Conservation (phyloP, 2,329 filamentous ascomycete species). For the Didymella arachidicola region DNA sequence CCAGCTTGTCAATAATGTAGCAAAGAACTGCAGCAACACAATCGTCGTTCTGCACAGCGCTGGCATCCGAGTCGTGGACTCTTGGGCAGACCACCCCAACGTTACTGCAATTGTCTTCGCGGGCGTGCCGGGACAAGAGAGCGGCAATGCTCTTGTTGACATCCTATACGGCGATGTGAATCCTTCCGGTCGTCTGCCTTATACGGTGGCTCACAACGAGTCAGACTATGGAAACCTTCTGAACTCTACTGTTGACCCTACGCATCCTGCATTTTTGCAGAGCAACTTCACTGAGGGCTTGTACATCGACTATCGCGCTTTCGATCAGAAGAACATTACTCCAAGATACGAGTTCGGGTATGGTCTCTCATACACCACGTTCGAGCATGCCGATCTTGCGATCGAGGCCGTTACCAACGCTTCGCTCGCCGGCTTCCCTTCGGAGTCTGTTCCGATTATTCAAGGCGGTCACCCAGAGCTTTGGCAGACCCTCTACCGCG, state of each 20-base stretch:
- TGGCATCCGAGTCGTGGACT: constrained; percentile 68
- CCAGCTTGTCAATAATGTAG: constrained; percentile 54
- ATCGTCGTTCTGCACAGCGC: constrained; percentile 56
- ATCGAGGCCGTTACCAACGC: constrained; percentile 61
- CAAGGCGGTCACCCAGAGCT: constrained; percentile 56
- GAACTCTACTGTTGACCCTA: constrained; percentile 46
- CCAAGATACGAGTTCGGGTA: constrained; percentile 83
- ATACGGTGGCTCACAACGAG: constrained; percentile 75
- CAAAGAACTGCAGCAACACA: constrained; percentile 59
- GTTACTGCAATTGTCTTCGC: constrained; percentile 84
- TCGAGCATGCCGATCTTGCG: constrained; percentile 71
- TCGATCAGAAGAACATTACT: constrained; percentile 69
- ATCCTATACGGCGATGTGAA: constrained; percentile 80
- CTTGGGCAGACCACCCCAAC: constrained; percentile 77
- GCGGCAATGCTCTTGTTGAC: constrained; percentile 77
- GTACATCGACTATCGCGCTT: constrained; percentile 81
- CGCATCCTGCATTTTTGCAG: constrained; percentile 72
- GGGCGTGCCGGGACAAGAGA: constrained; percentile 80
- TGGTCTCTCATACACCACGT: constrained; percentile 77
- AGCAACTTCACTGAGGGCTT: constrained; percentile 76
- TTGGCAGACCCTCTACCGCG: constrained; percentile 72
- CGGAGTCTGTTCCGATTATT: constrained; percentile 27
- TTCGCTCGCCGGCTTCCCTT: constrained; percentile 23
- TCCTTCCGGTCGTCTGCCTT: constrained; percentile 76
- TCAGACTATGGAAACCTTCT: constrained; percentile 73